These are phyloP conservation scores for Penicillium sp. DNA, from an alignment of 2,329 filamentous ascomycete genomes.

Conservation along the genomic window DNA sequence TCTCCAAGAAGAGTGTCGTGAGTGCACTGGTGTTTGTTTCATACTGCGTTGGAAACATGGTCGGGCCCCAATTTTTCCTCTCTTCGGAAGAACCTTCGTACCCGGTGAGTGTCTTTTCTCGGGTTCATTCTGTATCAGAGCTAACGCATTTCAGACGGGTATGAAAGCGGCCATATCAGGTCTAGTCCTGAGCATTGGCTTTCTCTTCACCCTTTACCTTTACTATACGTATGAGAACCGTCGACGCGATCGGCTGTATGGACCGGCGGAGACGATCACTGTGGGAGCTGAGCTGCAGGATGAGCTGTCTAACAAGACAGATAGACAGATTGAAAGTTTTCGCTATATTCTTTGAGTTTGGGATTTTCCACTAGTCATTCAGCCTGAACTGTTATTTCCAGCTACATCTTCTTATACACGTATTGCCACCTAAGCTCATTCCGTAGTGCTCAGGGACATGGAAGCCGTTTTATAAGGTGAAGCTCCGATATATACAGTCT, in stretches of 20 bases:
- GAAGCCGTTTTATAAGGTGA: too few relatives aligned
- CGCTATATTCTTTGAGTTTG: conserved; percentile 11
- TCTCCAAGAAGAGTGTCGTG: conserved; percentile 30
- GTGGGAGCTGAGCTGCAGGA: conserved; percentile 15
- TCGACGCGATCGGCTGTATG: conserved; percentile 12
- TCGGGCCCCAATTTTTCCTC: conserved; percentile 25
- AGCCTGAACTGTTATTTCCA: too few relatives aligned
- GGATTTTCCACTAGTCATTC: neutral
- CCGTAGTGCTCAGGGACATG: too few relatives aligned
- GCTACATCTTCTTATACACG: too few relatives aligned
- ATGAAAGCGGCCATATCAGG: conserved; percentile 18
- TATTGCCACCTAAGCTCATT: too few relatives aligned
- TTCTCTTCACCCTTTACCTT: conserved; percentile 9
- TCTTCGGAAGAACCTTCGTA: conserved; percentile 15
- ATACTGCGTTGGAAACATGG: conserved; percentile 32
- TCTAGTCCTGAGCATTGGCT: conserved; percentile 12
- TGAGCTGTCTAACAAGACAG: conserved; percentile 19
- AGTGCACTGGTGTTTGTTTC: conserved; percentile 50
- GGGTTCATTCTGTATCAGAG: neutral
- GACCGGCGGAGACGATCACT: conserved; percentile 8
- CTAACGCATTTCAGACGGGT: conserved; percentile 9
- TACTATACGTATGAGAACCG: conserved; percentile 17
- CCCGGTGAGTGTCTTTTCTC: conserved; percentile 6
- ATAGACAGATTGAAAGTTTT: conserved; percentile 18
- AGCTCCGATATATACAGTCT: too few relatives aligned